phyloP scores from a whole-genome alignment of 2,329 filamentous ascomycete species.

The Fusarium sp. region DNA sequence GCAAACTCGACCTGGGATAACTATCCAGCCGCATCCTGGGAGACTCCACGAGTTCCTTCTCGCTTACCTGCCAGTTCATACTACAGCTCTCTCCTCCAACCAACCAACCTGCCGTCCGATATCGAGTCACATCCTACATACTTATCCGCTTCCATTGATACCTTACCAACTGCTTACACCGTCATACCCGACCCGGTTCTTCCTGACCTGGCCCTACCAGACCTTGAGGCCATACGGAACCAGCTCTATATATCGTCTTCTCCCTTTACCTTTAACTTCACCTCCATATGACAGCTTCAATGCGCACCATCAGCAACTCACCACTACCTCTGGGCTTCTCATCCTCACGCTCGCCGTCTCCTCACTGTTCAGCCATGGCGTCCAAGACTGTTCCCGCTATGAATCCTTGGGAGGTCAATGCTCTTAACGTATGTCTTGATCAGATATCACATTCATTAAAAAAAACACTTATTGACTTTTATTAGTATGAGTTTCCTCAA shows the following conservation, averaged over 20 bases:
- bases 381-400: constrained; percentile 32
- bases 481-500: constrained; percentile 44
- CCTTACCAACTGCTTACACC: constrained; percentile 12
- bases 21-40: constrained; percentile 31
- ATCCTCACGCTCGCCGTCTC: constrained; percentile 13
- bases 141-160: constrained; percentile 28
- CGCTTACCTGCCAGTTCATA: constrained; percentile 24
- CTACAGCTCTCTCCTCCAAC: not conserved
- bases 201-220: constrained; percentile 6
- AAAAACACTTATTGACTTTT: constrained; percentile 15
- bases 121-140: not conserved
- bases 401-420: constrained; percentile 45
- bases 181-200: constrained; percentile 22
- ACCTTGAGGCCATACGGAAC: not conserved
- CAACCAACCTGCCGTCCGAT: not conserved
- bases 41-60: constrained; percentile 7
- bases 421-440: constrained; percentile 38
- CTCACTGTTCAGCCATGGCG: constrained; percentile 25
- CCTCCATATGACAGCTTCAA: constrained; percentile 28
- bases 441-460: not conserved
- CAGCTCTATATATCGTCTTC: constrained; percentile 24
- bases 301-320: constrained; percentile 29
- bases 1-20: constrained; percentile 14
- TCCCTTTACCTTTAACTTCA: not conserved
- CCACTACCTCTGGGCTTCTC: constrained; percentile 18